phyloP scores from a whole-genome alignment of 352 stramenopile genomes.

The Phytophthora pinifolia region DNA sequence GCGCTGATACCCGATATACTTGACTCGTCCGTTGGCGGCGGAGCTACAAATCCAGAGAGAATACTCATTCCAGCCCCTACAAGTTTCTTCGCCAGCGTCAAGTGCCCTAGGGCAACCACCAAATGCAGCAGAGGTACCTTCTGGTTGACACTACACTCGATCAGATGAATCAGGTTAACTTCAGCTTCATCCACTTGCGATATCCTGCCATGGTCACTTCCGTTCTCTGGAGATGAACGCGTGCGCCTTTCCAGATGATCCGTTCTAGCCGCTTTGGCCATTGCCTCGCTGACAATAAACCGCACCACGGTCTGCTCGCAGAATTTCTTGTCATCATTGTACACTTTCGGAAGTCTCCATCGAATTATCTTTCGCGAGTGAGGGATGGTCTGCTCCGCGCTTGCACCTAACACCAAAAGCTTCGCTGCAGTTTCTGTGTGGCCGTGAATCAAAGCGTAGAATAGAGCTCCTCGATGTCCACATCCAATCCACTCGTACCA shows the following conservation, averaged over 20 bases:
- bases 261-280: constrained; percentile 26
- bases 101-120: constrained; percentile 37
- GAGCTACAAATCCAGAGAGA: constrained; percentile 15
- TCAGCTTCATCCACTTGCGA: constrained; percentile 7
- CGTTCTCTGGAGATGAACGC: background rate
- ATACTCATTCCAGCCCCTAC: constrained; percentile 50
- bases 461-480: constrained; percentile 37
- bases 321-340: background rate
- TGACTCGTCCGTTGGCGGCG: background rate
- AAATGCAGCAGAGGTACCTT: constrained; percentile 44
- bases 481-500: constrained; percentile 28
- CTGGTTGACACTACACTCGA: constrained; percentile 50
- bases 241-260: constrained; percentile 2
- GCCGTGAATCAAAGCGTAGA: constrained; percentile 54
- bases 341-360: constrained; percentile 1
- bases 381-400: constrained; percentile 48
- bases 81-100: constrained; percentile 34
- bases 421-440: constrained; percentile 56
- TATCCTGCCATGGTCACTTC: background rate
- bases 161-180: constrained; percentile 33
- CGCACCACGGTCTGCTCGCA: constrained; percentile 19
- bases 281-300: constrained; percentile 29
- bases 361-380: constrained; percentile 22
- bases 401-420: constrained; percentile 52
- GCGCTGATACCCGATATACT: constrained; percentile 7